Conservation (phyloP, 1,284 basidiomycete species). For the Sporisorium reilianum region DNA sequence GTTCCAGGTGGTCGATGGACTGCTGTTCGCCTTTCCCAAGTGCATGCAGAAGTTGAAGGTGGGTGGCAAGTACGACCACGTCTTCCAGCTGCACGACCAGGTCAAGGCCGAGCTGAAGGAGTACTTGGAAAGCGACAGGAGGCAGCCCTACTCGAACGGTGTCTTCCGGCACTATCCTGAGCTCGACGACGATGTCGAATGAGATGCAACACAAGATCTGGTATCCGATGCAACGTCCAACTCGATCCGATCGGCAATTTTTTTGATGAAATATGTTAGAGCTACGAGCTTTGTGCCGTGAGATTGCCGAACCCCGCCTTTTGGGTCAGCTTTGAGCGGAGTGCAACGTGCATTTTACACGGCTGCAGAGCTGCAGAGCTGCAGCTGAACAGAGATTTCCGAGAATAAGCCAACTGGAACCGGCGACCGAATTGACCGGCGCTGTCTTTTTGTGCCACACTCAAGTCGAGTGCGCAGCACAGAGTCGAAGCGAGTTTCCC, state of each 20-base stretch:
- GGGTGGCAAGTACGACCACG: constrained; percentile 64
- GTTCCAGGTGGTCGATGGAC: constrained; percentile 71
- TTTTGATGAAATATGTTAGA: not conserved
- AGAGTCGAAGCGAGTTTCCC: constrained; percentile 1
- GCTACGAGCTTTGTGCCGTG: not conserved
- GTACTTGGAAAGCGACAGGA: constrained; percentile 72
- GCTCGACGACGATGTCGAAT: constrained; percentile 69
- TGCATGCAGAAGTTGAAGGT: constrained; percentile 67
- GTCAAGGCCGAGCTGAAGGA: constrained; percentile 69
- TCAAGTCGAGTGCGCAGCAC: not conserved
- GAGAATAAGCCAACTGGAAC: not conserved
- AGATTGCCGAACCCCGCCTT: constrained; percentile 25
- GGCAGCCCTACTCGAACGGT: constrained; percentile 71
- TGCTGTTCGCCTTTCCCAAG: constrained; percentile 73
- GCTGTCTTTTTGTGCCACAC: not conserved
- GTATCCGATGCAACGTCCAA: not conserved
- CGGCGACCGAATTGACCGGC: constrained; percentile 45
- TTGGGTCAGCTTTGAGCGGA: not conserved
- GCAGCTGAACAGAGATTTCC: constrained; percentile 4
- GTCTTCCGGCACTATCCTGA: constrained; percentile 73
- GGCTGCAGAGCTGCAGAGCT: not conserved
- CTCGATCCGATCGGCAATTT: not conserved
- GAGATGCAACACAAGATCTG: not conserved
- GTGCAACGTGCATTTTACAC: not conserved
- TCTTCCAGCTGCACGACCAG: constrained; percentile 54